Evolutionary conservation across 768 basidiomycete species (phyloP).

Genomic region (Lepiota venenata): DNA sequence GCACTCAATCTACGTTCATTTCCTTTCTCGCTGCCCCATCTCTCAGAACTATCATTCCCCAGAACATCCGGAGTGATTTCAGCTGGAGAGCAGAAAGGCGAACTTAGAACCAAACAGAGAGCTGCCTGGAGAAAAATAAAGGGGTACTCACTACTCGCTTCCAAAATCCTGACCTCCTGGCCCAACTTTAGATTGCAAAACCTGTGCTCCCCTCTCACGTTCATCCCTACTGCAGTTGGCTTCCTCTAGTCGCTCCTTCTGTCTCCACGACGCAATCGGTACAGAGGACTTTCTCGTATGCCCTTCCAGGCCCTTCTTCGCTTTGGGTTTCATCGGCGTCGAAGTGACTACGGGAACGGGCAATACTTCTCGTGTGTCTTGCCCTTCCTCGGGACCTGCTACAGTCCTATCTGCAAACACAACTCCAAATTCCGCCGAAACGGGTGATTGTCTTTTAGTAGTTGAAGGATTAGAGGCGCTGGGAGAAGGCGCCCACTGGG

Average conservation of each 20-base stretch:
- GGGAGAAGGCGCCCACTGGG: too few species aligned
- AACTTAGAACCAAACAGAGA: background rate
- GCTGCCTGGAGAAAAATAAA: too few species aligned
- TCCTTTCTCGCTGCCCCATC: background rate
- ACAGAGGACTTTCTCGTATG: conserved; percentile 3
- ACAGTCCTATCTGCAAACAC: background rate
- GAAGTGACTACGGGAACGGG: background rate
- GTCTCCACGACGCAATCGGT: conserved; percentile 3
- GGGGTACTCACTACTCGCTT: conserved; percentile 5
- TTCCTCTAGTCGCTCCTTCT: background rate
- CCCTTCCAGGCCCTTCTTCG: background rate
- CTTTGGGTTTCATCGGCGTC: conserved; percentile 1
- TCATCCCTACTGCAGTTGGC: background rate
- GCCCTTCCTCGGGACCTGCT: too few species aligned
- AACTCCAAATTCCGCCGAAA: background rate
- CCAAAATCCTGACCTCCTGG: conserved; percentile 9
- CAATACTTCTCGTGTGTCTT: too few species aligned
- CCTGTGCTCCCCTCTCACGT: background rate
- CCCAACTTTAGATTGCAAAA: background rate
- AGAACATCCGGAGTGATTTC: background rate
- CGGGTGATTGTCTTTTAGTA: too few species aligned
- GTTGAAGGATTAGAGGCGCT: too few species aligned
- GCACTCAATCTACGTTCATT: background rate
- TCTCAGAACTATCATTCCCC: background rate
- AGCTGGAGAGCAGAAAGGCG: background rate